Base-by-base conservation (phyloP, 2,329 filamentous ascomycete genomes). In the Aspergillaceae sp. region DNA sequence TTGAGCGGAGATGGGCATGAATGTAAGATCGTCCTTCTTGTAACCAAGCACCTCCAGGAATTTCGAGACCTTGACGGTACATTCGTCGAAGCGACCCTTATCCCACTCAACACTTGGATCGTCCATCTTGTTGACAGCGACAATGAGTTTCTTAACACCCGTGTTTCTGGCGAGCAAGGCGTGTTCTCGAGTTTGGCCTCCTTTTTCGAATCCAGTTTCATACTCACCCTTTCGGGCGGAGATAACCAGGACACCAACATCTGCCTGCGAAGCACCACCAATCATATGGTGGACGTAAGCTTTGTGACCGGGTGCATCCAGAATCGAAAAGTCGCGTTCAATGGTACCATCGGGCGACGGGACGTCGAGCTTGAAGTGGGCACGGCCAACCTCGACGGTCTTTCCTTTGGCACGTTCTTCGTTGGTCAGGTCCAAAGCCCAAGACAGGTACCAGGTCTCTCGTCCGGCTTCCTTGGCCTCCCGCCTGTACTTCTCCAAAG, bases 41-140 rank as follows among this genome's bases (percentile, higher is more conserved):
- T 95, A 97, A 28, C 91, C 91, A 7, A 94, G 85, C 44, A 82
- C 86, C 74, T 95, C 95, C 52, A 98, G 73, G 76, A 95, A 97
- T 56, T 83, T 79, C 10, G 82, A 70, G 42, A 98, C 80, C 74
- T 97, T 98, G 55, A 83, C 83, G 3, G 83, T 90, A 69, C 92
- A 98, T 71, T 98, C 92, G 61, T 87, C 83, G 74, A 88, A 98
- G 47, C 92, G 84, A 36, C 87, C 86, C 59, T 96, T 82, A 45
- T 86, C 92, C 94, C 94, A 98, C 62, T 95, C 81, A 43, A 98
- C 94, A 2, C 92, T 98, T 7, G 84, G 76, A 65, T 98, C 92
- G 64, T 98, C 92, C 94, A 98, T 98, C 78, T 98, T 98, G 80
- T 98, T 98, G 65, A 96, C 90, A 44, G 79, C 92, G 29, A 98